Base-by-base conservation (phyloP, 208 protist genomes). In the Herpetomonas tarakana region DNA sequence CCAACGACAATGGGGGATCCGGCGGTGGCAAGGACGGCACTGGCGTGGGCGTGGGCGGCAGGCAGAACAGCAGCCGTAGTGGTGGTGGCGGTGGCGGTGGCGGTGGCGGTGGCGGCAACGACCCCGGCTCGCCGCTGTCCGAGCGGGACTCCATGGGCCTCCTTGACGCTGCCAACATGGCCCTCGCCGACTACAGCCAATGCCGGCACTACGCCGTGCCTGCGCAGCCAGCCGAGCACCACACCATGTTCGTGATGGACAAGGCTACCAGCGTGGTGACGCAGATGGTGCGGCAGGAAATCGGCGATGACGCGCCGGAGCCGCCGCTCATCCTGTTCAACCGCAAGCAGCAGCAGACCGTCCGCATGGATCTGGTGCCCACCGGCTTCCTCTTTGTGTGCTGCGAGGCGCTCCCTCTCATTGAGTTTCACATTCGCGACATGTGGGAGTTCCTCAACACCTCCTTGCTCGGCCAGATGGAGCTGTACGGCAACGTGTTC, bases 401-500 rank as follows among this genome's bases (percentile, higher is more conserved):
- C 51, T 78, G 60, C 62, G 77, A 79, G 29, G 80, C 83, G 27
- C 68, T 95, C 6, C 75, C 79, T 11, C 64, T 91, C 11, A 84
- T 92, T 53, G 77, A 88, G 27, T 85, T 83, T 63, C 76, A 89
- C 59, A 78, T 82, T 28, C 64, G 65, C 19, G 79, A 91, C 56
- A 46, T 86, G 1, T 79, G 87, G 71, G 55, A 53, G n/a, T 95
- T 88, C 52, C 71, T 92, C 30, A 80, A 68, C 53, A 68, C 47
- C 3, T 77, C 71, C 18, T 54, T 95, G 25, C 69, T 95, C 24
- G 82, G 56, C 18, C 73, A 86, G 47, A 58, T 72, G 44, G 88
- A 92, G 66, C 60, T 95, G 22, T 74, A 65, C 54, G 78, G 81
- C 39, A 89, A 95, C 51, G 75, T 86, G 19, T 95, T 95, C 59